Evolutionary conservation across 2,329 filamentous ascomycete species (phyloP), one percentile per base, ranked within the genome.

Genomic region (Beauveria scarabaeidicola): DNA sequence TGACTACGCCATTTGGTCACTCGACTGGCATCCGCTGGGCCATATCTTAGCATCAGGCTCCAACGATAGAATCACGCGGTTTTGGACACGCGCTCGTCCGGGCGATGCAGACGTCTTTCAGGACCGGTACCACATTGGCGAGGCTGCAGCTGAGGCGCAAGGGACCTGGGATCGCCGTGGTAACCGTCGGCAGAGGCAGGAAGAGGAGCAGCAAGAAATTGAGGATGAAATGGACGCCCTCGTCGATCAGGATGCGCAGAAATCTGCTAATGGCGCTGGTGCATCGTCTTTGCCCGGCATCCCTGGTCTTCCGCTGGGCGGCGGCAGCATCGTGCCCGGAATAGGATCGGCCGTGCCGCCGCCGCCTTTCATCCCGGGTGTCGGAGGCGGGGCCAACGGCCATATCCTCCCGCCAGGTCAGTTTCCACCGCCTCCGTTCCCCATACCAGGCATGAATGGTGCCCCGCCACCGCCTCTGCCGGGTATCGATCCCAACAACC

Each of bases 11-110:
- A 94, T 99, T 64, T 99, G 94, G 94, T 96, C 92, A 19, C 82
- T 99, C 53, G 92, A 97, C 76, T 99, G 94, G 92, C 94, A 99
- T 70, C 94, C 94, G 0, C 81, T 97, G 0, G 94, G 94, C 29
- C 94, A 99, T 69, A 93, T 99, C 63, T 82, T 99, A 8, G 92
- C 92, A 0, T 96, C 93, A 2, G 94, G 94, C 13, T 96, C 92
- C 11, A 97, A 99, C 72, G 94, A 99, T 72, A 88, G 94, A 44
- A 92, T 96, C 63, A 97, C 94, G 2, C 87, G 94, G 52, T 99
- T 99, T 77, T 99, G 94, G 94, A 91, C 92, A 3, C 87, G 94
- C 46, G 85, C 91, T 17, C 81, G 94, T 52, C 94, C 94, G 1
- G 94, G 94, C 52, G 93, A 97, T 65, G 83, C 81, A n/a, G 86